Evolutionary conservation across 129 eudicot species (phyloP).

Genomic region (Silybum marianum): DNA sequence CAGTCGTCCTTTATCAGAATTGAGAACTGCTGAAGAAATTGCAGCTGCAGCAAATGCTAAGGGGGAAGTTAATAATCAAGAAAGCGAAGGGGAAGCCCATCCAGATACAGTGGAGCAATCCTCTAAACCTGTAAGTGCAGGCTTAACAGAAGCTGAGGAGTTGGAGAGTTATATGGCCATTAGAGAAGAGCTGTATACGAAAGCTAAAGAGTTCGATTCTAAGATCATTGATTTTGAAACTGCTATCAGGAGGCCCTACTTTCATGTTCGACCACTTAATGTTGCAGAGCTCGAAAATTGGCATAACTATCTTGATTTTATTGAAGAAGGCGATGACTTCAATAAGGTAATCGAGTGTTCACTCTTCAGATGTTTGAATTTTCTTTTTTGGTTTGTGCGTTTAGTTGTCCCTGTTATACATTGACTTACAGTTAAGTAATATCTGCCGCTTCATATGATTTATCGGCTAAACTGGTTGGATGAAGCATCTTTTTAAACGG

Average conservation of each 20-base stretch:
- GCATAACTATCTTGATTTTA: slow-evolving; percentile 95
- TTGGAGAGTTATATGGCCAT: slow-evolving; percentile 87
- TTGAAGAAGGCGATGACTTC: slow-evolving; percentile 82
- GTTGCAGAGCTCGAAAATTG: slow-evolving; percentile 95
- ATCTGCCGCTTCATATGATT: slow-evolving; percentile 91
- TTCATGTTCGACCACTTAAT: slow-evolving; percentile 94
- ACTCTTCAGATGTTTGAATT: slow-evolving; percentile 29
- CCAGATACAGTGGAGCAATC: slow-evolving; percentile 60
- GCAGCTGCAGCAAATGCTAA: slow-evolving; percentile 54
- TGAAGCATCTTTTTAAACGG: slow-evolving; percentile 91
- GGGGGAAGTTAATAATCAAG: slow-evolving; percentile 45
- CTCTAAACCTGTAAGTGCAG: slow-evolving; percentile 62
- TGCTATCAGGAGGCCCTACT: slow-evolving; percentile 95
- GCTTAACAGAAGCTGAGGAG: slow-evolving; percentile 92
- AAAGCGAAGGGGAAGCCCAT: slow-evolving; percentile 67
- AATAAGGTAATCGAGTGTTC: slow-evolving; percentile 75
- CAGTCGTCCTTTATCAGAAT: slow-evolving; percentile 83
- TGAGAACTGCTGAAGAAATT: slow-evolving; percentile 84
- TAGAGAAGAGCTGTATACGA: slow-evolving; percentile 94
- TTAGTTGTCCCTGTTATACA: slow-evolving; percentile 88
- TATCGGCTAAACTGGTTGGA: slow-evolving; percentile 96
- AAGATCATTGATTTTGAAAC: slow-evolving; percentile 97
- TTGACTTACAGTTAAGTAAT: slow-evolving; percentile 99
- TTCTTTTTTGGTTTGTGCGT: slow-evolving; percentile 52
- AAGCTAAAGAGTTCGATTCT: slow-evolving; percentile 88